Evolutionary conservation across 2,329 filamentous ascomycete species (phyloP), one percentile per base, ranked within the genome.

Genomic region (Aotearoamyces nothofagi): DNA sequence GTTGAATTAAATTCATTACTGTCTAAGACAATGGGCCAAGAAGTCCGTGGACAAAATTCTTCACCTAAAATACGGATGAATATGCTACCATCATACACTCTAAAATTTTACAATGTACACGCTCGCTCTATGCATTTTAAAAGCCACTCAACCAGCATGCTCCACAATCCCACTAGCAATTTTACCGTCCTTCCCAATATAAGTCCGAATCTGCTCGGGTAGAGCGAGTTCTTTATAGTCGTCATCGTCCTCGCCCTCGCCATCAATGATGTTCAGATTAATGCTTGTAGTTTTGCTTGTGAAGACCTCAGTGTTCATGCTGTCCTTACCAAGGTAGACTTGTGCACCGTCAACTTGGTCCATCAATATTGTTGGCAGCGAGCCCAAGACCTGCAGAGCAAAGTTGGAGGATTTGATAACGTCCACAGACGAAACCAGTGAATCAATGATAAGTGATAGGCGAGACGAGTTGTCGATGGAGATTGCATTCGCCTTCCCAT

Each of bases 391-490:
- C 55, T 94, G 84, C n/a, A 96, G 62, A 9, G 84, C 86, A 50
- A 98, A 93, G 53, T 90, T 92, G 42, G 79, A 71, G 26, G 79
- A 87, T 58, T 96, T 96, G 62, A 98, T 90, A 14, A 92, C 80
- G 47, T 98, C 90, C 32, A 98, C 72, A 17, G 80, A 83, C 27
- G 81, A 92, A 26, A 96, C 81, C 8, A 96, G 72, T 1, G 75
- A 81, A 44, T 96, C 87, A 30, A 96, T 69, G 29, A 96, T 72
- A 30, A 98, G 68, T 15, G 82, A 92, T 11, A 92, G 63, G 27
- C 82, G 77, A 26, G 66, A 70, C 32, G 78, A 87, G 58, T 94
- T 94, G 57, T 96, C 90, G 42, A 96, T 69, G 4, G 84, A 87
- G 37, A 98, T 80, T n/a, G 90, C 84, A 51, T 98, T 98, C 33